Percentiles rank a stretch among this genome's conserved stretches.
Conservation (phyloP, 2,329 filamentous ascomycete species). For the Aureobasidium sp. region DNA sequence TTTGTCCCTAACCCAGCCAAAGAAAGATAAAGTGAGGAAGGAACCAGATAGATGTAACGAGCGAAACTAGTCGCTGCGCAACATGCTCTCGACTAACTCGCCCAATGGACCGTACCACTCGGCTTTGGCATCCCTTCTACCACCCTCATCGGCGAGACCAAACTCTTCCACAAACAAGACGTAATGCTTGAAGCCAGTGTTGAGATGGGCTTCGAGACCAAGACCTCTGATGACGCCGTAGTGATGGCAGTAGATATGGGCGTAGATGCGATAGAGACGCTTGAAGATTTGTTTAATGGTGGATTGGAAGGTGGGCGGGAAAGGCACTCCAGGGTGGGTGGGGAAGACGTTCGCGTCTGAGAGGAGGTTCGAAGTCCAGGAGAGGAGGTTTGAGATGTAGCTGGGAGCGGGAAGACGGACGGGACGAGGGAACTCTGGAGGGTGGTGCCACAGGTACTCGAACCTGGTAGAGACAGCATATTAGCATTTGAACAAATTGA, state of each 20-base stretch:
- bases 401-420: constrained; percentile 97
- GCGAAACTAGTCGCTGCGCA: constrained; percentile 66
- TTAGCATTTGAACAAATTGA: neutral
- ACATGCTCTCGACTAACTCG: constrained; percentile 95
- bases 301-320: constrained; percentile 80
- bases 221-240: constrained; percentile 94
- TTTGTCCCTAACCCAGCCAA: neutral
- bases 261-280: constrained; percentile 94
- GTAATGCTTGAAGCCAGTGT: constrained; percentile 99
- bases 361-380: constrained; percentile 90
- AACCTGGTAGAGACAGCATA: constrained; percentile 49
- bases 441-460: constrained; percentile 98
- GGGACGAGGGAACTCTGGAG: constrained; percentile 83
- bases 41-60: constrained; percentile 12
- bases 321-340: constrained; percentile 65
- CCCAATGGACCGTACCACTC: constrained; percentile 96
- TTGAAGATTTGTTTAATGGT: constrained; percentile 99
- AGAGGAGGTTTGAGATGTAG: constrained; percentile 97
- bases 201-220: constrained; percentile 91
- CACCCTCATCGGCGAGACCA: constrained; percentile 66
- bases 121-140: constrained; percentile 24
- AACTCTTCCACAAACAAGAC: constrained; percentile 98
- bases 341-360: constrained; percentile 94
- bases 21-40: neutral
- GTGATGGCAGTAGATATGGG: constrained; percentile 96